Base-by-base conservation (phyloP, 1,284 basidiomycete genomes). In the Ceratobasidium sp. region DNA sequence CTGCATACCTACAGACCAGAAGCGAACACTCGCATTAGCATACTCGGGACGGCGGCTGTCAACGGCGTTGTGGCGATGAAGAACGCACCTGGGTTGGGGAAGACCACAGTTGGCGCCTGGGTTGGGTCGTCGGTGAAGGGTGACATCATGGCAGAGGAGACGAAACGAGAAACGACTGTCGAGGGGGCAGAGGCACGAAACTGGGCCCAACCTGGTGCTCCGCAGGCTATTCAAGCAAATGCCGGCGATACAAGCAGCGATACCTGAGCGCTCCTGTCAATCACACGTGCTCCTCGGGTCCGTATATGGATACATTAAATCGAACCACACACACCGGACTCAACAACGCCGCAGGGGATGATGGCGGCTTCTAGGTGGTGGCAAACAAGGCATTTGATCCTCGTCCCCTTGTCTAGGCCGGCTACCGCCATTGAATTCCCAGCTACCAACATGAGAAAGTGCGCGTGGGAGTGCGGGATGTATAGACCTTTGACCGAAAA, bases 1-100 rank as follows among this genome's bases (percentile, higher is more conserved):
- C 54, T 73, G 75, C 57, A 72, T 63, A 8, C 73, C 69, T 69
- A 23, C 28, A 49, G 30, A 18, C 35, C 55, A 14, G 55, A 38
- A 57, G n/a, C n/a, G 13, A 57, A 46, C 38, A 35, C 1, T n/a
- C 52, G 52, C 21, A 54, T 69, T 46, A 69, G 64, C 64, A 11
- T 46, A 69, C 52, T 23, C n/a, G 9, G 16, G 11, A 23, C 32
- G 43, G 6, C 35, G 41, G 52, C 18, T 21, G 35, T 9, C 32
- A 16, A 21, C 18, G 47, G 47, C 18, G 47, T 23, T 23, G 47
- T n/a, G n/a, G 47, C 16, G 44, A 47, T 14, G 44, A 47, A 47
- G 4, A 21, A 21, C 64, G 21, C 38, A 69, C 64, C 64, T 2
- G 64, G 64, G 44, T 69, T 69, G 21, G 64, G 64, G 41, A 69